Evolutionary conservation across 2,329 filamentous ascomycete species (phyloP).

Genomic region (Diaporthe sp.): DNA sequence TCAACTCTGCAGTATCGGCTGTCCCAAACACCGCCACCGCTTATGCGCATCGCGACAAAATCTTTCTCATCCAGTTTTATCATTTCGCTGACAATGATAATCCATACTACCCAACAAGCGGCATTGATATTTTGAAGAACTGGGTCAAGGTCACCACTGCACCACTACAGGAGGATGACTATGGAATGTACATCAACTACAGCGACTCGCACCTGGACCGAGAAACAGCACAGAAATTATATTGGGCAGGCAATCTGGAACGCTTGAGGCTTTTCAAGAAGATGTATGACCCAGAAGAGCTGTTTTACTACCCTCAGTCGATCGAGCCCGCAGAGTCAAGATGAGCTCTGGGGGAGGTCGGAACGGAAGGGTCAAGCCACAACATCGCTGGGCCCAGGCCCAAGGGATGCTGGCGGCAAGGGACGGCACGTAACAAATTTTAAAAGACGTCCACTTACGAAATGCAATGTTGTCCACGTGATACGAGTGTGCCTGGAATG

Average conservation of each 20-base stretch:
- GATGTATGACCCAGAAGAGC: constrained; percentile 52
- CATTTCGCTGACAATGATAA: constrained; percentile 54
- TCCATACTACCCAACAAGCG: constrained; percentile 49
- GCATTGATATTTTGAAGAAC: constrained; percentile 51
- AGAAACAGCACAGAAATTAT: constrained; percentile 51
- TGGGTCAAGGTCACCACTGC: constrained; percentile 53
- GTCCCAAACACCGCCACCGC: constrained; percentile 50
- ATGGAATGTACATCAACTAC: constrained; percentile 60
- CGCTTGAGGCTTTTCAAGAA: constrained; percentile 54
- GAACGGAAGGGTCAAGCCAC: neutral
- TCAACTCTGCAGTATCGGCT: constrained; percentile 54
- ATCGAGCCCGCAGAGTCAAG: constrained; percentile 45
- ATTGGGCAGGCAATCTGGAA: constrained; percentile 54
- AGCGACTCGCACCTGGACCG: constrained; percentile 54
- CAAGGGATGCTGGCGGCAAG: neutral
- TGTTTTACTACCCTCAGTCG: constrained; percentile 59
- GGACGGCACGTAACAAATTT: neutral
- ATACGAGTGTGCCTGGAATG: neutral
- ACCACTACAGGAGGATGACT: constrained; percentile 47
- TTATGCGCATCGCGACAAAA: constrained; percentile 60
- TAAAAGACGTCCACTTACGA: neutral
- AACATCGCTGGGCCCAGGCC: neutral
- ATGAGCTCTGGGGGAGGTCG: neutral
- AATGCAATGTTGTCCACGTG: neutral
- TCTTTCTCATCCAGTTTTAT: constrained; percentile 65